Percentiles rank a stretch among this genome's conserved stretches.
Conservation (phyloP, 257 asterid species). For the Gardenia jasminoides region DNA sequence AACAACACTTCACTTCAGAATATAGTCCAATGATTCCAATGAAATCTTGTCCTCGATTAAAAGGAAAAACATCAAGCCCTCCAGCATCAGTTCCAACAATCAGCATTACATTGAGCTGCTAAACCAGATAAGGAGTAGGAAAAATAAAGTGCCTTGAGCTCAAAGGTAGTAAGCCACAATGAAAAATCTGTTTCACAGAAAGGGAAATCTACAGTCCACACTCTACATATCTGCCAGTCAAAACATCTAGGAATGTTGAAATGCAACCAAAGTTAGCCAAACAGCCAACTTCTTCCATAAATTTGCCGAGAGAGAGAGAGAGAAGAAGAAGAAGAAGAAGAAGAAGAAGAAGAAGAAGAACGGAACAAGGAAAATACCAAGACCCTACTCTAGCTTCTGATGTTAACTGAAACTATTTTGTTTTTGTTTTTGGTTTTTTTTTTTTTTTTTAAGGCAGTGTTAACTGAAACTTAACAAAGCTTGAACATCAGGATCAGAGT, state of each 20-base stretch:
- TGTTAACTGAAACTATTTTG: too few relatives aligned
- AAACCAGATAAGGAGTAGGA: neutral
- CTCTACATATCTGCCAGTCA: neutral
- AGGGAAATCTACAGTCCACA: neutral
- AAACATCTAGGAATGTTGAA: neutral
- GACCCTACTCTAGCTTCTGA: neutral
- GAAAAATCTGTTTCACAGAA: neutral
- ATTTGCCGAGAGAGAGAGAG: too few relatives aligned
- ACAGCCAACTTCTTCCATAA: neutral
- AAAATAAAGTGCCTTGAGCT: too few relatives aligned
- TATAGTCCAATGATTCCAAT: neutral
- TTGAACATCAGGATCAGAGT: conserved; percentile 5
- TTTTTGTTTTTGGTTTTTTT: too few relatives aligned
- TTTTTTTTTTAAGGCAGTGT: too few relatives aligned
- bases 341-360: too few relatives aligned
- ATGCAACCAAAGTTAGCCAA: neutral
- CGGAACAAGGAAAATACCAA: neutral
- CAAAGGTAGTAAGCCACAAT: neutral
- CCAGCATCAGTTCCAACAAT: neutral
- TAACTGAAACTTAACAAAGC: conserved; percentile 3
- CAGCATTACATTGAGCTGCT: neutral
- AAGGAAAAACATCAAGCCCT: neutral
- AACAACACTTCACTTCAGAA: neutral
- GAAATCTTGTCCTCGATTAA: neutral
- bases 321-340: too few relatives aligned